Evolutionary conservation across 1,139 yeast species (phyloP), one percentile per base, ranked within the genome.

Genomic region (Saccharomyces hybrid): DNA sequence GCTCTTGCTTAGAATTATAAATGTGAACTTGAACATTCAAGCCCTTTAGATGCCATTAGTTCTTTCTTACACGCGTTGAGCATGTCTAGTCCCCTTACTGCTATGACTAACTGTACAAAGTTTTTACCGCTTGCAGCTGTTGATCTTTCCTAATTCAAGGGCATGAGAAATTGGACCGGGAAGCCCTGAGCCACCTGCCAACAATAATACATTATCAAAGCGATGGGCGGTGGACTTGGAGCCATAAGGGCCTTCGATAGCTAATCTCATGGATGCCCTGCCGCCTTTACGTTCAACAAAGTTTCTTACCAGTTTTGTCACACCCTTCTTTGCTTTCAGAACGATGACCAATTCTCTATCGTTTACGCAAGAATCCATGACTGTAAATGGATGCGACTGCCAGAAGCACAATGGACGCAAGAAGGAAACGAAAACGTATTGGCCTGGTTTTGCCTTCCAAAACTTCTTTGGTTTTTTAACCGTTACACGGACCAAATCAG

Each of bases 141-240:
- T 20, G 44, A n/a, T 38, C 20, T 38, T 38, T 6, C 44, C 44
- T 20, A 38, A 20, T 11, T 16, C 44, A 20, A 38, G 16, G 20
- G 57, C 74, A 56, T 74, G 73, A n/a, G 69, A 64, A 49, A 67
- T 65, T 16, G 74, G 73, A 49, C 86, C 85, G 8, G 95, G 86
- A 59, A 88, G 76, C 61, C 95, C 96, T 56, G 84, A 83, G 51
- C 93, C 93, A 58, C 90, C 87, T 1, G 85, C 83, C 53, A 85
- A 62, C 49, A 85, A 73, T 14, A 84, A 67, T 4, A 77, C 72
- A 53, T 77, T 78, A 53, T 81, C 83, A 64, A 79, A 85, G n/a
- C 25, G 44, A 20, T 38, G 44, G 13, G 44, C 44, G 13, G 26
- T 3, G 8, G 44, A 38, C 7, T 38, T 48, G 31, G 56, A 50